Percentiles rank a stretch among this genome's conserved stretches.
Evolutionary conservation across 169 alveolate genomes (phyloP).

Genomic region (Theileria annulata): DNA sequence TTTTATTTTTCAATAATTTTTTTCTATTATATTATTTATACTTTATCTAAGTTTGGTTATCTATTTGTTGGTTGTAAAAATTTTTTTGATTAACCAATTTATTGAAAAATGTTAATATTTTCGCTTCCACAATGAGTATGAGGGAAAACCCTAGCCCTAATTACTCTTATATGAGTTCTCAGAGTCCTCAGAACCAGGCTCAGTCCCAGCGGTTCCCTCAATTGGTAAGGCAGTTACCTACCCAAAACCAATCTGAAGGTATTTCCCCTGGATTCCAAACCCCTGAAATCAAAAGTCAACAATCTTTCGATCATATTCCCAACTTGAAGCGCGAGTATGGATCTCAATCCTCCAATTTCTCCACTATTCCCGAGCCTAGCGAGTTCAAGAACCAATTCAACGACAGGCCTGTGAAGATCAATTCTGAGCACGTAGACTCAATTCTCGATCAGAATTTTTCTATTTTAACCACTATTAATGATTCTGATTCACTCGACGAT

Average conservation of each 20-base stretch:
- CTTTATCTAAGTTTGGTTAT: not conserved
- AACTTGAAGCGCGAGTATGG: constrained; percentile 22
- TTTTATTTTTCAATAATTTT: not conserved
- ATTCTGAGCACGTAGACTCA: constrained; percentile 9
- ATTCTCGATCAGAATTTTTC: constrained; percentile 21
- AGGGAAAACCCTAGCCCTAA: constrained; percentile 6
- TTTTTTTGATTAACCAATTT: not conserved
- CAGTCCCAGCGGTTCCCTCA: constrained; percentile 11
- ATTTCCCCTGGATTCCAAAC: constrained; percentile 3
- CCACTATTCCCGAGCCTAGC: not conserved
- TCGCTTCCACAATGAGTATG: not conserved
- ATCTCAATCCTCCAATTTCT: not conserved
- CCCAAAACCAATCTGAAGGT: not conserved
- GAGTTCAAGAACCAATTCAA: not conserved
- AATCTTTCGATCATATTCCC: constrained; percentile 11
- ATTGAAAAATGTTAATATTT: not conserved
- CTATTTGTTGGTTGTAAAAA: not conserved
- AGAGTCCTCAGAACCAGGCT: not conserved
- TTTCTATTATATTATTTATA: no score
- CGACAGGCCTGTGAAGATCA: not conserved
- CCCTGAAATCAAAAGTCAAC: not conserved
- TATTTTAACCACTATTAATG: constrained; percentile 6
- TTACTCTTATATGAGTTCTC: constrained; percentile 1
- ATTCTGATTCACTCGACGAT: constrained; percentile 17
- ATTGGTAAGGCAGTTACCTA: not conserved